Conservation (phyloP, 768 basidiomycete species). For the Rhizopogon roseolus region DNA sequence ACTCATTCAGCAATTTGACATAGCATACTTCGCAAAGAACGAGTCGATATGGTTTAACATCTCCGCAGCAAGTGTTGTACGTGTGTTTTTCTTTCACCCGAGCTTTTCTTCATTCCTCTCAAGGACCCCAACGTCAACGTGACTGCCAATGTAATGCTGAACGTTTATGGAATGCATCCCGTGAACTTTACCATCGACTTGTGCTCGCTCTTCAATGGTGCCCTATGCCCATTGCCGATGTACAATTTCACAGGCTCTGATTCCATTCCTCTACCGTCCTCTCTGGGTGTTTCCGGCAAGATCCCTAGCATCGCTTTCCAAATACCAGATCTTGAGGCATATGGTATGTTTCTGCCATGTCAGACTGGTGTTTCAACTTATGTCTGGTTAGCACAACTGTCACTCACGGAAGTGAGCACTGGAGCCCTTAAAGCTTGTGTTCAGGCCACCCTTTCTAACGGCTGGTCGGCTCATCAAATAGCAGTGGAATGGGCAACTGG, state of each 20-base stretch:
- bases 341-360: conserved; percentile 3
- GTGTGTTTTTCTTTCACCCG: conserved; percentile 25
- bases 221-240: conserved; percentile 75
- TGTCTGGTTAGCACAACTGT: conserved; percentile 62
- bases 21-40: conserved; percentile 66
- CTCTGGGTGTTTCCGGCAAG: conserved; percentile 46
- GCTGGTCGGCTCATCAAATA: conserved; percentile 72
- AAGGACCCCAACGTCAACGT: conserved; percentile 77
- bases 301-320: conserved; percentile 80
- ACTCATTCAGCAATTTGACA: conserved; percentile 73
- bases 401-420: conserved; percentile 63
- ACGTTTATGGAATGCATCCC: conserved; percentile 83
- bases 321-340: conserved; percentile 88
- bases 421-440: conserved; percentile 82
- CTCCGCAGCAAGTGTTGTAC: conserved; percentile 79
- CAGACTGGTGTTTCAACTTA: conserved; percentile 2
- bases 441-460: conserved; percentile 89
- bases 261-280: conserved; percentile 57
- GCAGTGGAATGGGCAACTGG: conserved; percentile 79
- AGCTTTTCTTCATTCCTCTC: conserved; percentile 4
- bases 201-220: conserved; percentile 72
- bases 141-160: conserved; percentile 74
- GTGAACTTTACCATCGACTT: conserved; percentile 85
- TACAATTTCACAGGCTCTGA: conserved; percentile 88
- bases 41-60: conserved; percentile 80